Base-by-base conservation (phyloP, 257 asterid genomes). In the Solanum microdontum region DNA sequence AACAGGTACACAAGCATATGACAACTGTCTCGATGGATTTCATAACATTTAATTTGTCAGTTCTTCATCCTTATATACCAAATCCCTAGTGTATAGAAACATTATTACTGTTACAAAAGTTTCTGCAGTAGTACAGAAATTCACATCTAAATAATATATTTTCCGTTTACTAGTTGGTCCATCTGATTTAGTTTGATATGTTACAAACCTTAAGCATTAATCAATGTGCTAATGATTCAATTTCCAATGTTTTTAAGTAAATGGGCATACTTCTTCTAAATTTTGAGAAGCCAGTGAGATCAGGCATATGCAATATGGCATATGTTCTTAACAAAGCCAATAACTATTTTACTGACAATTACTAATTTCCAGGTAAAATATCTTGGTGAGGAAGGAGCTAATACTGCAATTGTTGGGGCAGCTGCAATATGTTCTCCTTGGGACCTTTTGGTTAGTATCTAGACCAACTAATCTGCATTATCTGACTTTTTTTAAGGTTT, bases 351-450 rank as follows among this genome's bases (percentile, higher is more conserved):
- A 82, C 21, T 82, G 70, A 82, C 43, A 45, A 30, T 28, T 48
- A 82, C 24, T 82, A 48, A 73, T 82, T 88, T 88, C 88, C 95
- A 95, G 99, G 94, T 94, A 87, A 94, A 94, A 89, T 93, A 89
- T 93, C 95, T 94, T 30, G 96, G 94, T 32, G 99, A 96, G 94
- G 99, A 96, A 86, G 98, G 98, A 73, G 82, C 69, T 82, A 89
- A 90, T 86, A 86, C 89, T 89, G 95, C 98, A 55, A 80, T 96
- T 64, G 87, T 87, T 86, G 99, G 98, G 87, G 98, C 98, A 88
- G 99, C 97, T 87, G 95, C 98, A 85, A 91, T 96, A 70, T 96
- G 98, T 90, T 95, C 95, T 87, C 95, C 99, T 86, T 96, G 99
- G 99, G 99, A 95, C 93, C 98, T 93, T 91, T 88, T 92, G 98